phyloP scores from a whole-genome alignment of 2,329 filamentous ascomycete genomes.

The Pestalotiopsis sp. region DNA sequence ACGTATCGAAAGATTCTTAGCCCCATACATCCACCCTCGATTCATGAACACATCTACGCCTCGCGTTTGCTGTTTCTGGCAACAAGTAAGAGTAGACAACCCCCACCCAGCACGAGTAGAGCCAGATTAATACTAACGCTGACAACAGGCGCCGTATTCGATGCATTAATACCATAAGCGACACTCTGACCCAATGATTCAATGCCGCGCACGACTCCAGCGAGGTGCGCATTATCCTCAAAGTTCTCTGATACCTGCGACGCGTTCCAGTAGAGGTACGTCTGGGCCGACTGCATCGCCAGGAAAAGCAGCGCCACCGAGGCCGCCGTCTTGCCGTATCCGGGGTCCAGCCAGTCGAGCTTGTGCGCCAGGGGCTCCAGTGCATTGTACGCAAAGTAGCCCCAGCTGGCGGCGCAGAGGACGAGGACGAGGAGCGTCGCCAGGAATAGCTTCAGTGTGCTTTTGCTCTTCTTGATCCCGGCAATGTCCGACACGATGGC shows the following conservation, averaged over 20 bases:
- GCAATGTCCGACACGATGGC: not conserved
- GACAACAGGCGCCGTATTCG: not conserved
- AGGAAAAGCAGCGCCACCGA: not conserved
- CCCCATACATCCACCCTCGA: too few species aligned
- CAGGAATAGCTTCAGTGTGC: not conserved
- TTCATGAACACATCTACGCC: not conserved
- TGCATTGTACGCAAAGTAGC: not conserved
- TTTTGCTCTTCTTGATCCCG: not conserved
- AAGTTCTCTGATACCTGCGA: not conserved
- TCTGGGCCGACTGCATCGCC: constrained; percentile 2
- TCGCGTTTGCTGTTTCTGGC: not conserved
- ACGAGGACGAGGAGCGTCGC: not conserved
- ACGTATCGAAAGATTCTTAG: too few species aligned
- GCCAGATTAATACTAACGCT: not conserved
- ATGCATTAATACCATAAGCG: not conserved
- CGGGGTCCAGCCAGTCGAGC: not conserved
- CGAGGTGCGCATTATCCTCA: not conserved
- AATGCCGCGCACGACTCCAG: not conserved
- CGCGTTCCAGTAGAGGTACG: not conserved
- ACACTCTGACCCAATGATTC: not conserved
- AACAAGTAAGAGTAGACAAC: not conserved
- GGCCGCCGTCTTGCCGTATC: not conserved
- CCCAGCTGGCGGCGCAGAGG: not conserved
- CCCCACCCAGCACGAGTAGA: not conserved
- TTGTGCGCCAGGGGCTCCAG: not conserved